phyloP scores from a whole-genome alignment of 225 moss, liverwort and hornwort genomes.

The Pseudoscleropodium purum region DNA sequence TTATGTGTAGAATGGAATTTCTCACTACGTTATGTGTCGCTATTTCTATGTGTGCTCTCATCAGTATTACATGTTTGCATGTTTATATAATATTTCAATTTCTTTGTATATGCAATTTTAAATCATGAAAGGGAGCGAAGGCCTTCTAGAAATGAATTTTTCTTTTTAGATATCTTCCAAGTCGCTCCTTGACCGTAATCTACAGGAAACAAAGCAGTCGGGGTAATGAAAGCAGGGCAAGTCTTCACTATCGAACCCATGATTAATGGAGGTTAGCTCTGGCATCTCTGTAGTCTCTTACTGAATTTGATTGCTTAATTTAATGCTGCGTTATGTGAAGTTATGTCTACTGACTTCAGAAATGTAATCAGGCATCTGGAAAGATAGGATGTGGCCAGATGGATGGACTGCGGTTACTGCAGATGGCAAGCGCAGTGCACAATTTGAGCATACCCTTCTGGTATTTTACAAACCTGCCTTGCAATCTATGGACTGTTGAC shows the following conservation, averaged over 20 bases:
- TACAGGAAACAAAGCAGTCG: constrained; percentile 97
- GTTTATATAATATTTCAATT: not conserved
- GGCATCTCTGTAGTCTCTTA: not conserved
- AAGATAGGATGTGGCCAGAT: constrained; percentile 96
- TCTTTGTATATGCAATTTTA: not conserved
- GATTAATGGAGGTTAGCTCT: constrained; percentile 76
- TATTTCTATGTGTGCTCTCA: not conserved
- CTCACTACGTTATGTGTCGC: not conserved
- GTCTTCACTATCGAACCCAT: constrained; percentile 95
- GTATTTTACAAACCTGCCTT: constrained; percentile 17
- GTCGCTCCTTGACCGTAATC: constrained; percentile 26
- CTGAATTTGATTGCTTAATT: not conserved
- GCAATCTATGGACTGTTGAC: not conserved
- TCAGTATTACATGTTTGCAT: not conserved
- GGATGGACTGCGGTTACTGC: constrained; percentile 76
- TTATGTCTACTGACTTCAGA: not conserved
- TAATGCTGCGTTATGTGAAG: not conserved
- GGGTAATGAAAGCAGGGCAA: constrained; percentile 97
- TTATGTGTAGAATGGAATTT: not conserved
- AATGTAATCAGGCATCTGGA: constrained; percentile 60
- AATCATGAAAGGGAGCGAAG: not conserved
- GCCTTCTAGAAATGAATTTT: not conserved
- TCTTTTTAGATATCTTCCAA: not conserved
- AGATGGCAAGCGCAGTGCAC: constrained; percentile 91
- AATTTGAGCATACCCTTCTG: constrained; percentile 97